Evolutionary conservation across 345 rosid genomes (phyloP).

Genomic region (Aquilaria malaccensis): DNA sequence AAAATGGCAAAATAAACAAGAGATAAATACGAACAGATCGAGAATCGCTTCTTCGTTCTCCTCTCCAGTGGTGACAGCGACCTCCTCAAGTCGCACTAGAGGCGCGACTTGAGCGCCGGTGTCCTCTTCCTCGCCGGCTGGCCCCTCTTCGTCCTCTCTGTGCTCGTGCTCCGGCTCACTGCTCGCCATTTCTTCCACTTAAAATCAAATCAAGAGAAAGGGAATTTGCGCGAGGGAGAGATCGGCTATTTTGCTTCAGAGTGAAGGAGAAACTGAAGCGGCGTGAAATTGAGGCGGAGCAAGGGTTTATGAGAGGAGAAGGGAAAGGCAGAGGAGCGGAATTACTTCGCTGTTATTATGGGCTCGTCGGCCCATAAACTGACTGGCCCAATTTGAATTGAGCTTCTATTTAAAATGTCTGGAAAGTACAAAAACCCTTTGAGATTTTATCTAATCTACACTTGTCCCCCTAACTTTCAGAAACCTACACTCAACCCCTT

Average conservation of each 20-base stretch:
- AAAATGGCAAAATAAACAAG: neutral
- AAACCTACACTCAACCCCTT: too few relatives aligned
- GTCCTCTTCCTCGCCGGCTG: conserved; percentile 82
- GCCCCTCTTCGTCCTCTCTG: conserved; percentile 62
- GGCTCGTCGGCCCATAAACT: too few relatives aligned
- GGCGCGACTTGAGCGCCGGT: conserved; percentile 94
- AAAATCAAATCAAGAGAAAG: neutral
- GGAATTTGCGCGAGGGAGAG: neutral
- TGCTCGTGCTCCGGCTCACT: conserved; percentile 42
- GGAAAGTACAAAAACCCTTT: too few relatives aligned
- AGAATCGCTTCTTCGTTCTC: conserved; percentile 74
- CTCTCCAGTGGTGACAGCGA: conserved; percentile 83
- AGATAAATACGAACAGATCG: conserved; percentile 49
- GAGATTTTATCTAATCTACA: too few relatives aligned
- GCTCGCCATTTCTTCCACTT: conserved; percentile 39
- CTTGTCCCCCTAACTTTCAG: too few relatives aligned
- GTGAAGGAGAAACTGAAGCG: neutral
- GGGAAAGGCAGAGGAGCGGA: too few relatives aligned
- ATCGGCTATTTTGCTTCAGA: neutral
- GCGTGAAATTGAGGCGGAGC: neutral
- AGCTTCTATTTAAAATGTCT: too few relatives aligned
- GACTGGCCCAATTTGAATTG: too few relatives aligned
- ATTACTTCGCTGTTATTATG: too few relatives aligned
- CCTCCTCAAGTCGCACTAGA: conserved; percentile 73
- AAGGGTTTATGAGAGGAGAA: conserved; percentile 7